Percentiles rank a stretch among this genome's conserved stretches.
These are phyloP conservation scores for Neoascochyta sp. DNA, from an alignment of 2,329 filamentous ascomycete genomes.

Conservation along the genomic window DNA sequence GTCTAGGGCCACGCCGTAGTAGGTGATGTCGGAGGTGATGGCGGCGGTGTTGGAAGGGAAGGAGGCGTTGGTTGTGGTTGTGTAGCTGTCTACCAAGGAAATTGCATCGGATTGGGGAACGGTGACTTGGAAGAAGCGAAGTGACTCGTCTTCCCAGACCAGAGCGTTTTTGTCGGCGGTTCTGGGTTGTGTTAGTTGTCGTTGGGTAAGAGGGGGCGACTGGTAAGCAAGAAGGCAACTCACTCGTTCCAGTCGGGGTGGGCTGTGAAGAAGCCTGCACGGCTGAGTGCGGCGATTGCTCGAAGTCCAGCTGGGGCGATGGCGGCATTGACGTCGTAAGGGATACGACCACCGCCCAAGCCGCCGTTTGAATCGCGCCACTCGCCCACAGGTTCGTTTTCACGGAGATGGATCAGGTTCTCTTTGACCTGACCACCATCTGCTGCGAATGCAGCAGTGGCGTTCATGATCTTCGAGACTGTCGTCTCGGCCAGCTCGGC, in stretches of 20 bases:
- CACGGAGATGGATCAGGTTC: conserved; percentile 58
- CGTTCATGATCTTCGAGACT: conserved; percentile 57
- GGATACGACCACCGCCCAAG: conserved; percentile 59
- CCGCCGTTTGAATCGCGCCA: conserved; percentile 62
- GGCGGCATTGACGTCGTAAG: conserved; percentile 63
- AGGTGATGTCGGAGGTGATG: conserved; percentile 47
- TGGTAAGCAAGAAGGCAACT: no score
- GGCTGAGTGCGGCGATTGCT: conserved; percentile 53
- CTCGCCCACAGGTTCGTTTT: conserved; percentile 54
- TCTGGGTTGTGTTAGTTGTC: conserved; percentile 1
- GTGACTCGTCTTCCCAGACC: conserved; percentile 60
- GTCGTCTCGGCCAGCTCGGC: conserved; percentile 50
- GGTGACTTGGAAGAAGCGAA: conserved; percentile 54
- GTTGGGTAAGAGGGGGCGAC: background rate
- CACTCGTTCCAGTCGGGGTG: conserved; percentile 47
- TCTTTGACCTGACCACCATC: conserved; percentile 46
- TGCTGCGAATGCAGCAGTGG: conserved; percentile 52
- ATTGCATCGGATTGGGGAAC: conserved; percentile 46
- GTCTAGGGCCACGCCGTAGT: conserved; percentile 57
- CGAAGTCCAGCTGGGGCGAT: conserved; percentile 59
- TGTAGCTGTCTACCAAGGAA: conserved; percentile 49
- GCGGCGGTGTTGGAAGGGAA: conserved; percentile 45
- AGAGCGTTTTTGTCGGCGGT: conserved; percentile 47
- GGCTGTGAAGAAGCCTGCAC: conserved; percentile 50
- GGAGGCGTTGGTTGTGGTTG: conserved; percentile 41